Base-by-base conservation (phyloP, 1,284 basidiomycete genomes). In the Tylopilus microsporus region DNA sequence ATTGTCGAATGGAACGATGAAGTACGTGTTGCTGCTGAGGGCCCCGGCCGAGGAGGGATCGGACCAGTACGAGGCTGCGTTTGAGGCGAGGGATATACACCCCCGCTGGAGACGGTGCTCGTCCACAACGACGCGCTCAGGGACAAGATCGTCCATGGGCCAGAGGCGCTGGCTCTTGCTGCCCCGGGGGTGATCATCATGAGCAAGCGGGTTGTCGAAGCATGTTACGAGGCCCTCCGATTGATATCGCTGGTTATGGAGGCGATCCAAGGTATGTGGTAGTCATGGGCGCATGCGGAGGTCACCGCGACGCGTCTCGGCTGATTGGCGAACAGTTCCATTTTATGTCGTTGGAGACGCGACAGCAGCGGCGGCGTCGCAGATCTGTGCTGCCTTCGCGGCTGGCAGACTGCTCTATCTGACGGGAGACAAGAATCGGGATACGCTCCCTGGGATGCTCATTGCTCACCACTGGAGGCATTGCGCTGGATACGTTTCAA, bases 361-460 rank as follows among this genome's bases (percentile, higher is more conserved):
- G 2, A 92, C 88, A 4, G 81, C 82, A 2, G 65, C 74, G 36
- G 75, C 79, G 3, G 72, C 87, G 12, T 61, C 65, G 32, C 70
- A 74, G 25, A 74, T 84, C 34, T 67, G 69, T 13, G 52, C 64
- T 4, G 53, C n/a, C 63, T 70, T 11, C 68, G 64, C 74, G 77
- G 49, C 81, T 93, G 18, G 89, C 84, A 0, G 74, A 71, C 65
- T 92, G 53, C 70, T 93, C 13, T 91, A 89, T 68, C 77, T 93
- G 10, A 87, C 82, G 7, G 90, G 90, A 18, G 91, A 92, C 76
- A 92, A 91, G 76, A 92, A 89, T 60, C 78, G 82, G 18, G 88
- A 91, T 63, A 86, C 82, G 0, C 70, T 92, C 3, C 75, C 82
- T 0, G 73, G 61, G 6, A 77, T 85, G 11, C 73, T 93, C 42